Base-by-base conservation (phyloP, 1,139 yeast genomes). In the Meyerozyma elateridarum region DNA sequence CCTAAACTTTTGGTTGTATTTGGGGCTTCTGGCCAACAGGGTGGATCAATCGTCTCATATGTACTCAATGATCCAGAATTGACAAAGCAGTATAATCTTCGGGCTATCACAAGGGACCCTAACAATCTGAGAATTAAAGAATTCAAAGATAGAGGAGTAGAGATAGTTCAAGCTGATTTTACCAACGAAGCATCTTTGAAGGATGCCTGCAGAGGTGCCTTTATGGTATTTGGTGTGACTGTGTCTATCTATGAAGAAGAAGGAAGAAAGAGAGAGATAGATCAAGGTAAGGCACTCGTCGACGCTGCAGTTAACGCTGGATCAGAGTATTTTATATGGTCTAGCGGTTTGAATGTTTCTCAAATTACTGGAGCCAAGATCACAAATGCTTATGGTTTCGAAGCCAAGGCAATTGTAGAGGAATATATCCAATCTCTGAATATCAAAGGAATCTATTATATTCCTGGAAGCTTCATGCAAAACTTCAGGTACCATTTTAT, bases 11-110 rank as follows among this genome's bases (percentile, higher is more conserved):
- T 24, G 8, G 27, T 24, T 16, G 40, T 40, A 12, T 36, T 40
- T 28, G 40, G 41, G 3, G 41, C 41, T 18, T 36, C 42, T 9
- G 41, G 41, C 15, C 33, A 34, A 2, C 44, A 40, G 20, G 44
- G 44, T 21, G 32, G 37, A 13, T 38, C 44, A n/a, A 28, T 37
- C 12, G 24, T 35, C 8, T 22, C 34, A 5, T 25, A 27, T 25
- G 39, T 36, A 11, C 12, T 26, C 7, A 17, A 26, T 21, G 32
- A 33, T 6, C 20, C 27, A 8, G 25, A 13, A 5, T 32, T 40
- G 22, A 15, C 36, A 6, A 24, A 31, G 8, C 13, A 30, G 18
- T 40, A 24, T 25, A 36, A 25, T 8, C 25, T 40, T 11, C 26
- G 42, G n/a, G 44, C 35, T 5, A 22, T 40, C n/a, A 35, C 40